Evolutionary conservation across 2,329 filamentous ascomycete genomes (phyloP), one percentile per base, ranked within the genome.

Genomic region (Scedosporium boydii): DNA sequence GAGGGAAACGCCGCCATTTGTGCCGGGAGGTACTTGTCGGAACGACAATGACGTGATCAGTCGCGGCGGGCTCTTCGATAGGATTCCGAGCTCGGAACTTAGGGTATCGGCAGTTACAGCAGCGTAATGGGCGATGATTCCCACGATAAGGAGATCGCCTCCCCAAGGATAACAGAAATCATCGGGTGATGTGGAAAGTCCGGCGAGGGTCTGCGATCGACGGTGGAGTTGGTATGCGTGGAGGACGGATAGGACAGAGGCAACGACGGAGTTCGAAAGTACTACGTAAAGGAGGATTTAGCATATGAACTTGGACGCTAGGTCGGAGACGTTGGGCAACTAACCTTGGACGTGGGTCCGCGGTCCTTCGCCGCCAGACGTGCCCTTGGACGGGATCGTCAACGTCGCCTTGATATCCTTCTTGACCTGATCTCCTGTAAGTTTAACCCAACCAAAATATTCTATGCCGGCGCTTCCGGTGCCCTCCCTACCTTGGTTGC

Each of bases 101-200:
- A 97, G 95, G 0, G 95, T 99, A 73, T 99, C 95, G 59, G 93
- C 91, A 21, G 91, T 87, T 9, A 96, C 92, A 58, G 91, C 90
- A 27, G 92, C 93, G 70, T 99, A 99, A 76, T 96, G 93, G 51
- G 86, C 85, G 67, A 89, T 83, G 67, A 89, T 87, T 12, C 87
- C 87, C 21, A 88, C 70, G 10, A 87, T 77, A 3, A 88, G 77
- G 4, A 88, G 72, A 68, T 88, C 86, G 42, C 86, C 86, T 58
- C 78, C 78, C 83, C 83, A 87, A 0, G 79, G 74, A 70, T 78
- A 87, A 74, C 85, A 87, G 61, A 81, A 71, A 14, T 77, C 78
- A 62, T 79, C 76, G 16, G 71, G 60, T 2, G 74, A 73, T 58
- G 70, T 67, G 41, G 70, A 70, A 2, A 72, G 69, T 59, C 72